Conservation (phyloP, 768 basidiomycete species). For the Boletus rubescentipes region DNA sequence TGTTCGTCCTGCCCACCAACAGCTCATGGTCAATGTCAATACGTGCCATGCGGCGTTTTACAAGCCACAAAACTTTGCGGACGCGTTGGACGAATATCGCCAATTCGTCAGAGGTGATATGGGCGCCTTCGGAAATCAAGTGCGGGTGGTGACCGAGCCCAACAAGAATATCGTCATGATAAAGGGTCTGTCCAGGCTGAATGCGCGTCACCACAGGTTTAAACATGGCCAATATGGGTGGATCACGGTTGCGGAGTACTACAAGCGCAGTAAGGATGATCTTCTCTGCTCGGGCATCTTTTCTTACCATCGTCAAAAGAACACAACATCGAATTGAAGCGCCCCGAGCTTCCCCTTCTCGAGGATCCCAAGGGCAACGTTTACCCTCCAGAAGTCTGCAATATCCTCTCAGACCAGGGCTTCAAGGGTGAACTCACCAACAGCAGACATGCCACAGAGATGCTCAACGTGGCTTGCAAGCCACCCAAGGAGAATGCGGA, state of each 20-base stretch:
- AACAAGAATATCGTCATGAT: slow-evolving; percentile 70
- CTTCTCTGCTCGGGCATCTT: not conserved
- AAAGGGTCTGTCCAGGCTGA: slow-evolving; percentile 44
- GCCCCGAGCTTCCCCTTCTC: slow-evolving; percentile 41
- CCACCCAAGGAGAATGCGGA: slow-evolving; percentile 46
- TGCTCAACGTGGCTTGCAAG: slow-evolving; percentile 49
- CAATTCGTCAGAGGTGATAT: slow-evolving; percentile 50
- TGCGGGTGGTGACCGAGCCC: slow-evolving; percentile 63
- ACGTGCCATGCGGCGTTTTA: slow-evolving; percentile 52
- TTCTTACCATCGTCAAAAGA: slow-evolving; percentile 30
- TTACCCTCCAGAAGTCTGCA: slow-evolving; percentile 49
- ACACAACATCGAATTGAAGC: slow-evolving; percentile 34
- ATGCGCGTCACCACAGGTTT: slow-evolving; percentile 40
- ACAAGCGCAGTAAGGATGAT: slow-evolving; percentile 36
- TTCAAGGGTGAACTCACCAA: slow-evolving; percentile 49
- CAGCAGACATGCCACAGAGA: slow-evolving; percentile 41
- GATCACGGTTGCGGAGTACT: slow-evolving; percentile 48
- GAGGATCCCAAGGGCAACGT: slow-evolving; percentile 36
- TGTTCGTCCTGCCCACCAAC: slow-evolving; percentile 41
- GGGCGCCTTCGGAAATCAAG: slow-evolving; percentile 57
- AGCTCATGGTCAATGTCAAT: slow-evolving; percentile 53
- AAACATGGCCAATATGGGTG: slow-evolving; percentile 34
- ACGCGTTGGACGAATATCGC: slow-evolving; percentile 39
- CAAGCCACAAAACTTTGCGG: slow-evolving; percentile 41
- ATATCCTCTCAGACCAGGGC: slow-evolving; percentile 41